Conservation (phyloP, 805 yeast species). For the Spathaspora boniae region DNA sequence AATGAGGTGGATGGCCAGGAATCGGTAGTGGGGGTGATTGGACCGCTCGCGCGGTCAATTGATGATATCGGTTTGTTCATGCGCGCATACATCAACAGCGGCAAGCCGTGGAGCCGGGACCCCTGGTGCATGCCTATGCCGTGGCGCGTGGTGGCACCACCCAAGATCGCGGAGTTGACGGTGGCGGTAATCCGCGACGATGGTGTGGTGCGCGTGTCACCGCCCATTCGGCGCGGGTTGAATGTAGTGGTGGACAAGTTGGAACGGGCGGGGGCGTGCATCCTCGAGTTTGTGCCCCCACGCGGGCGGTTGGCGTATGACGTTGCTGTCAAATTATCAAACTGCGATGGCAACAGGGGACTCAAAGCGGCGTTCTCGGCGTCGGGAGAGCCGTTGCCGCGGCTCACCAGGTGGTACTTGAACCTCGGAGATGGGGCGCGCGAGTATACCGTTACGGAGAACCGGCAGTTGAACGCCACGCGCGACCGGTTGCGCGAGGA, state of each 20-base stretch:
- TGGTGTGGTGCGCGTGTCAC: conserved; percentile 62
- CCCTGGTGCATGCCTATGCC: conserved; percentile 46
- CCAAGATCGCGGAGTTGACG: conserved; percentile 42
- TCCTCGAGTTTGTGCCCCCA: conserved; percentile 56
- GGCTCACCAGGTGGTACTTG: conserved; percentile 60
- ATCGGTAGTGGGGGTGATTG: conserved; percentile 60
- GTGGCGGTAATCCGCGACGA: conserved; percentile 64
- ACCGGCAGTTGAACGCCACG: conserved; percentile 49
- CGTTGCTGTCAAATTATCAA: conserved; percentile 53
- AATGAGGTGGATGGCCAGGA: conserved; percentile 62
- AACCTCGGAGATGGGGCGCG: conserved; percentile 57
- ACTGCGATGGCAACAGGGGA: conserved; percentile 66
- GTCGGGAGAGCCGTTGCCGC: conserved; percentile 68
- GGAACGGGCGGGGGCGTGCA: conserved; percentile 53
- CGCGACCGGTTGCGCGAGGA: conserved; percentile 59
- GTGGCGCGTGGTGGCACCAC: conserved; percentile 47
- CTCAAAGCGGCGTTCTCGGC: conserved; percentile 48
- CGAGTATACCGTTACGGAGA: conserved; percentile 45
- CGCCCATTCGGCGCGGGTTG: conserved; percentile 60
- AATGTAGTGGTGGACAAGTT: conserved; percentile 51
- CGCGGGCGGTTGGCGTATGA: conserved; percentile 56
- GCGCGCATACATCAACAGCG: conserved; percentile 57
- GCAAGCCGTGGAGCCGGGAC: conserved; percentile 60
- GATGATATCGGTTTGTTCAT: conserved; percentile 69
- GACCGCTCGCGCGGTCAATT: conserved; percentile 63